Percentiles rank a stretch among this genome's conserved stretches.
Evolutionary conservation across 108 stramenopile genomes (phyloP).

Genomic region (Cyclotella sp.): DNA sequence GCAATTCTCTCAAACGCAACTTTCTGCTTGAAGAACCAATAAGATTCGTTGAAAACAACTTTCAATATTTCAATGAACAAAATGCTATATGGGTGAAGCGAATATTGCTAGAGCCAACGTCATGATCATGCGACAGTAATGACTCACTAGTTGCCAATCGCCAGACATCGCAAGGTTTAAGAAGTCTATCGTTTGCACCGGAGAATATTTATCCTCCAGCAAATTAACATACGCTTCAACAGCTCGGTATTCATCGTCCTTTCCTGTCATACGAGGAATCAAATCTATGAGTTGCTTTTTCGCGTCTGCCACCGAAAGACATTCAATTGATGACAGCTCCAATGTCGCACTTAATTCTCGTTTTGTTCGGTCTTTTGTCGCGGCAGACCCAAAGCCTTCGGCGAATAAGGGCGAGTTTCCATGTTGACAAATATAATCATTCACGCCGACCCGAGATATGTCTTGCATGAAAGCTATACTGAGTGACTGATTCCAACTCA

Average conservation of each 20-base stretch:
- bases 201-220: conserved; percentile 64
- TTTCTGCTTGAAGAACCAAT: conserved; percentile 24
- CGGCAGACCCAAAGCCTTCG: background rate
- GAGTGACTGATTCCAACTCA: background rate
- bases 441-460: background rate
- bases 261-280: conserved; percentile 78
- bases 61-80: background rate
- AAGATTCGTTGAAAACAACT: conserved; percentile 74
- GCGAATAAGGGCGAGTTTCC: background rate
- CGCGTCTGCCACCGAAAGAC: conserved; percentile 39
- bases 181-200: conserved; percentile 76
- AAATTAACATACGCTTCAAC: conserved; percentile 76
- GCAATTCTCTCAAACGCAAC: conserved; percentile 16
- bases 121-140: background rate
- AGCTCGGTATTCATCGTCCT: conserved; percentile 58
- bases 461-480: background rate
- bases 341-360: background rate
- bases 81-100: background rate
- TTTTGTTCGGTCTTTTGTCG: background rate
- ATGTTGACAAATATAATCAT: background rate
- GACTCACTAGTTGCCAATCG: conserved; percentile 69
- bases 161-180: conserved; percentile 71
- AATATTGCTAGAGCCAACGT: background rate
- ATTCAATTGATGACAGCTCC: background rate
- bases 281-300: conserved; percentile 58